Evolutionary conservation across 352 stramenopile species (phyloP), one percentile per base, ranked within the genome.

Genomic region (Thalassiosira ordinaria): DNA sequence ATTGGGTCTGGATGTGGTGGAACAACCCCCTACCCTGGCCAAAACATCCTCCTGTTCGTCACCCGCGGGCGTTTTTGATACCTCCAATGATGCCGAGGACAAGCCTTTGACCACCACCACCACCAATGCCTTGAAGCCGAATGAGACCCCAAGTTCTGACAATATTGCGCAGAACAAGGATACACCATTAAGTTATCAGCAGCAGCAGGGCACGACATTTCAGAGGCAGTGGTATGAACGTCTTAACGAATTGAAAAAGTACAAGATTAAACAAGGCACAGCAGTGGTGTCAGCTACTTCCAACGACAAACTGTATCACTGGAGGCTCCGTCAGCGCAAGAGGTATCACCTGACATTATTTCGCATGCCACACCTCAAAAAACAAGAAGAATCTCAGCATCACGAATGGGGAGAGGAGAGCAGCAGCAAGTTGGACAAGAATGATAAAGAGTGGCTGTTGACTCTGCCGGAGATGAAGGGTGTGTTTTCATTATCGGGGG

Each of bases 241-340:
- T 9, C 55, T 84, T 11, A 46, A 68, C 49, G 76, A 84, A 33
- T 68, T 84, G 14, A 78, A 65, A 26, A 67, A 65, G 6, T 70
- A 75, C 62, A 84, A 84, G 41, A 20, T 84, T 24, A 37, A 41
- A 33, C 67, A 84, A 53, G 68, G 68, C 16, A 76, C 67, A 44
- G 76, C 67, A 8, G 53, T 84, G n/a, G 63, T 73, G 6, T 70
- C 76, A n/a, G 53, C 63, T 44, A 57, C 67, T 18, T 51, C 33
- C 24, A 62, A 78, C 26, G 68, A 74, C 14, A 84, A 84, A 46
- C 51, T 84, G n/a, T 84, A 84, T 33, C 68, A 78, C n/a, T 84
- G 76, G 76, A 70, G 51, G 9, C 47, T 66, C 16, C 59, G 76
- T 8, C 76, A 84, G 52, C 67, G 76, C n/a, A 84, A 84, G 51